Evolutionary conservation across 2,329 filamentous ascomycete genomes (phyloP).

Genomic region (Talaromyces sp.): DNA sequence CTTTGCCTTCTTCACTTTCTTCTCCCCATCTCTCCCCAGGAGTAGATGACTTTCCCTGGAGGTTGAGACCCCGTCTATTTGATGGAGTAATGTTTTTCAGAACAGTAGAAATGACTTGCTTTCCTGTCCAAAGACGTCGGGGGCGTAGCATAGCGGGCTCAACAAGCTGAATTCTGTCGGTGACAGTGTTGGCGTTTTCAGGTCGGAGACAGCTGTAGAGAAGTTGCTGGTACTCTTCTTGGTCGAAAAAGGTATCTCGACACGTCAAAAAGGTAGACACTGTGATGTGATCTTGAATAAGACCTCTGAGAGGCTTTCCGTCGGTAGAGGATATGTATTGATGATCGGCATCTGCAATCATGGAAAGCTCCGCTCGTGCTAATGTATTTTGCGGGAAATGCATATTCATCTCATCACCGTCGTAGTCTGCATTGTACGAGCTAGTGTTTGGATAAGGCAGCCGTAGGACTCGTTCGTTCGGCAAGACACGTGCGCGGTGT

Average conservation of each 20-base stretch:
- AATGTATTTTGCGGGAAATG: conserved; percentile 98
- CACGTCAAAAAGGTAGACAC: conserved; percentile 88
- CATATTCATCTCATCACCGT: conserved; percentile 99
- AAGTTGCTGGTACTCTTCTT: conserved; percentile 87
- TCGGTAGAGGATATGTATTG: conserved; percentile 93
- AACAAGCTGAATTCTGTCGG: conserved; percentile 74
- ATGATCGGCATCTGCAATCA: conserved; percentile 92
- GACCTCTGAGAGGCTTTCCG: conserved; percentile 85
- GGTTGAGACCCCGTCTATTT: conserved; percentile 69
- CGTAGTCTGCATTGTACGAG: conserved; percentile 98
- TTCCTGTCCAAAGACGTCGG: conserved; percentile 81
- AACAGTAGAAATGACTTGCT: conserved; percentile 90
- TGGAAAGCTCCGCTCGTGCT: conserved; percentile 84
- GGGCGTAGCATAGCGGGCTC: conserved; percentile 80
- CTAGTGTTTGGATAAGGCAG: conserved; percentile 99
- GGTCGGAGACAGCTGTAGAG: conserved; percentile 85
- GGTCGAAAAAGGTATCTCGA: conserved; percentile 83
- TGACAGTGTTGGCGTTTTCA: conserved; percentile 81
- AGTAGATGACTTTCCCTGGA: conserved; percentile 74
- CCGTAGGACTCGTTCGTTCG: conserved; percentile 92
- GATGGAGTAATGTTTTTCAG: conserved; percentile 83
- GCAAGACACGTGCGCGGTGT: conserved; percentile 84
- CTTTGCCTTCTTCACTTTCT: conserved; percentile 66
- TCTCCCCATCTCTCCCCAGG: conserved; percentile 73
- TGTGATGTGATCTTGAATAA: conserved; percentile 98